Conservation (phyloP, 23 red algal species). For the Gracilaria gracilis region DNA sequence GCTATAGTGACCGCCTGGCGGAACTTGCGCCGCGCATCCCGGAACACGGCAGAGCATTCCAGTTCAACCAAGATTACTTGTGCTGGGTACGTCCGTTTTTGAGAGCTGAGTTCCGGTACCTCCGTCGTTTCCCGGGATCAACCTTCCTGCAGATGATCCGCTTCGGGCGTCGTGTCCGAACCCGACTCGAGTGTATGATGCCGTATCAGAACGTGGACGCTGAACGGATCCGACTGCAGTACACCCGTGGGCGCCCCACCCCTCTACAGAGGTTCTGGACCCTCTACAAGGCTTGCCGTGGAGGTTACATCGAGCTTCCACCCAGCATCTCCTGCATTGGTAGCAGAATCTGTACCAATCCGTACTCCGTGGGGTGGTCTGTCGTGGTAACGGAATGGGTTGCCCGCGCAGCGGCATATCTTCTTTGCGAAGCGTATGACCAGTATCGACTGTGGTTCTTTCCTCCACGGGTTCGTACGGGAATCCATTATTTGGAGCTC, state of each 20-base stretch:
- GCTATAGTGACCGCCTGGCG: background rate
- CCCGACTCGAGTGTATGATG: too few relatives aligned
- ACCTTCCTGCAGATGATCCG: too few relatives aligned
- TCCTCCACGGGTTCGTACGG: background rate
- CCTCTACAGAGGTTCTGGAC: background rate
- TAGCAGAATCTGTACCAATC: background rate
- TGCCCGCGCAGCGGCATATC: too few relatives aligned
- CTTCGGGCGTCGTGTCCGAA: too few relatives aligned
- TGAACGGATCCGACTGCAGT: background rate
- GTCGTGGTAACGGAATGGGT: background rate
- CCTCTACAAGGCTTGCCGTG: too few relatives aligned
- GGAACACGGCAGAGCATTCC: background rate
- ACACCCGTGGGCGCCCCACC: background rate
- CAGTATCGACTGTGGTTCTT: too few relatives aligned
- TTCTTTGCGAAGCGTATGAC: too few relatives aligned
- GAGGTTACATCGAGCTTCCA: too few relatives aligned
- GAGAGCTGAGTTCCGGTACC: too few relatives aligned
- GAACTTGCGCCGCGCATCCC: background rate
- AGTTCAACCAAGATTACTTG: background rate
- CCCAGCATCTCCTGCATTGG: too few relatives aligned
- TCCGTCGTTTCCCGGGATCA: too few relatives aligned
- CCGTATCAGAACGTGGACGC: too few relatives aligned
- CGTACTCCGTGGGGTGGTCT: background rate
- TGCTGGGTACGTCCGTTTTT: background rate
- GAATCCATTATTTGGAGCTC: background rate